Evolutionary conservation across 2,329 filamentous ascomycete genomes (phyloP).

Genomic region (Penicillium sp.): DNA sequence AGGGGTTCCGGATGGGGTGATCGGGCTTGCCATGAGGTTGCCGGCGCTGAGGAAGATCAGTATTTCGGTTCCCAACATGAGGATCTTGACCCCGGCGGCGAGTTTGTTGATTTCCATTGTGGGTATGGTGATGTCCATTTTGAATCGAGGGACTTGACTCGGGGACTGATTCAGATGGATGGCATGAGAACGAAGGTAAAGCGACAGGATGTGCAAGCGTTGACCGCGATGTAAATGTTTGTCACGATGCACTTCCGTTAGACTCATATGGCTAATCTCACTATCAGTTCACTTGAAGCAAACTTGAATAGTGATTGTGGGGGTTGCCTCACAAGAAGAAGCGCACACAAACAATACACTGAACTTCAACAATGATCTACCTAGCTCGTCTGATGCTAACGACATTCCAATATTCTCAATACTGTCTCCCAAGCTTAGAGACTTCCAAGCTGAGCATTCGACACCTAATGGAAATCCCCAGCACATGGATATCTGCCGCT

Average conservation of each 20-base stretch:
- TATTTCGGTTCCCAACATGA: background rate
- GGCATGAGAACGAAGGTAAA: background rate
- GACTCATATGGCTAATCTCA: no score
- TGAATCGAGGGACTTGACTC: background rate
- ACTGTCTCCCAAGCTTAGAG: background rate
- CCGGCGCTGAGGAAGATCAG: background rate
- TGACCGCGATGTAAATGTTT: background rate
- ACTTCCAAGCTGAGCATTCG: constrained; percentile 27
- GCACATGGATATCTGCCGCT: constrained; percentile 59
- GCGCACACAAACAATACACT: no score
- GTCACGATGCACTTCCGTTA: no score
- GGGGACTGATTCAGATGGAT: background rate
- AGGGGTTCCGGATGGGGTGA: background rate
- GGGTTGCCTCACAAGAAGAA: no score
- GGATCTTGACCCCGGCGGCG: background rate
- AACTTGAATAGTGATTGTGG: no score
- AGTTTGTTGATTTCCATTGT: background rate
- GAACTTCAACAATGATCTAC: background rate
- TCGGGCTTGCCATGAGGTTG: background rate
- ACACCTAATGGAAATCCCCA: constrained; percentile 58
- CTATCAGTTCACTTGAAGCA: no score
- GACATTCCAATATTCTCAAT: background rate
- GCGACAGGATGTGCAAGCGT: background rate
- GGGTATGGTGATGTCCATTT: background rate
- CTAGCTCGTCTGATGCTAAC: background rate